Evolutionary conservation across 805 yeast genomes (phyloP).

Genomic region (Cyberlindnera meyerae): DNA sequence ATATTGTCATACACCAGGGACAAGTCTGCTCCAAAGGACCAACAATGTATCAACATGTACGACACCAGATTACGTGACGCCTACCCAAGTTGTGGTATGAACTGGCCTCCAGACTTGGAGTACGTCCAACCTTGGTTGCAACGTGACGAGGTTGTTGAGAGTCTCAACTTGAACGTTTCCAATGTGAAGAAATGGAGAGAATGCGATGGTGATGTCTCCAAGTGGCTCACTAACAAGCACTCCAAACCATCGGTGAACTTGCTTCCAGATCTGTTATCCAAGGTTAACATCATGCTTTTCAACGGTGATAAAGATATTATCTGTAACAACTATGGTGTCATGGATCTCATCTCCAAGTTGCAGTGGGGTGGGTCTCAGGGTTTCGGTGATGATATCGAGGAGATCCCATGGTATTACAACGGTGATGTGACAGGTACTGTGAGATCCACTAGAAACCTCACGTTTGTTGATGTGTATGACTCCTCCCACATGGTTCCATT

Average conservation of each 20-base stretch:
- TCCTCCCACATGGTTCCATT: constrained; percentile 94
- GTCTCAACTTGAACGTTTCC: constrained; percentile 44
- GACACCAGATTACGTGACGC: constrained; percentile 67
- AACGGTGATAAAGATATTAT: constrained; percentile 87
- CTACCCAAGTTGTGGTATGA: constrained; percentile 84
- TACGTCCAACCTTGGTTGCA: constrained; percentile 51
- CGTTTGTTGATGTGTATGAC: constrained; percentile 66
- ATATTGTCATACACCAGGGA: constrained; percentile 28
- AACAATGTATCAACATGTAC: constrained; percentile 76
- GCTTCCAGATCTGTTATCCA: constrained; percentile 58
- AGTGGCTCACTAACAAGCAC: constrained; percentile 42
- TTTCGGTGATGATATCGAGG: constrained; percentile 23
- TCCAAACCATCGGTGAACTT: constrained; percentile 59
- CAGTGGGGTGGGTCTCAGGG: constrained; percentile 56
- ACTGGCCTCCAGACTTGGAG: constrained; percentile 77
- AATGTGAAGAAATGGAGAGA: constrained; percentile 61
- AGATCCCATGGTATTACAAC: constrained; percentile 43
- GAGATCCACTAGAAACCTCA: constrained; percentile 62
- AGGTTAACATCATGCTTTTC: constrained; percentile 63
- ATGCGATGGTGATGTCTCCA: constrained; percentile 61
- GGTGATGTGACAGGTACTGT: constrained; percentile 39
- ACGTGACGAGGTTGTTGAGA: constrained; percentile 40
- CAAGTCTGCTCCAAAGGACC: constrained; percentile 29
- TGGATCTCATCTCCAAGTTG: constrained; percentile 55
- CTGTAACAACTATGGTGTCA: constrained; percentile 78